Base-by-base conservation (phyloP, 2,329 filamentous ascomycete species). In the Trichophyton simii region DNA sequence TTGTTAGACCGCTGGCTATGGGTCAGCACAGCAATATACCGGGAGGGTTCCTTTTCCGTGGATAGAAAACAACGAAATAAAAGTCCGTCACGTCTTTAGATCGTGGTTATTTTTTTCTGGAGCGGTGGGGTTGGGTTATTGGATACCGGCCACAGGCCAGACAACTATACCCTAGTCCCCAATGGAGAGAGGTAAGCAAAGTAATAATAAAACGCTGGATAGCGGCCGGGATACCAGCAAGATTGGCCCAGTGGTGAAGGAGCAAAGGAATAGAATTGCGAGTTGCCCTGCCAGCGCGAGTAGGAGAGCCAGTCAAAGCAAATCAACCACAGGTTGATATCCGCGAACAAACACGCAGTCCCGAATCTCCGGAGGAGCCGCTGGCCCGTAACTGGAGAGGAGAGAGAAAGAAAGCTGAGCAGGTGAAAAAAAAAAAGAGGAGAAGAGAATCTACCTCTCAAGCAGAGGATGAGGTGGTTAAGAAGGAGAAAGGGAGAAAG, bases 291-390 rank as follows among this genome's bases (percentile, higher is more conserved):
- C 50, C 50, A 54, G 50, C 22, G 11, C 46, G n/a, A 50, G 46
- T 18, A 50, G 46, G 20, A 6, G 9, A 38, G 34, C 34, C 34
- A 52, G 46, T 22, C 18, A 28, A 31, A 34, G 25, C 50, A 31
- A 54, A 13, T 54, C 50, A 54, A 54, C 50, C 50, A 31, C 50
- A 31, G 50, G 50, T 34, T 36, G 50, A 36, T 55, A 55, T 55
- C 15, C 25, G 22, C 25, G 20, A 48, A 34, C 48, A 55, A 55
- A 28, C 28, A 55, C 50, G 18, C 25, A 36, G 28, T 38, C 50
- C 28, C 50, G 50, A 55, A 55, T 34, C 31, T 18, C 31, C 28
- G 13, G 50, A 38, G 11, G 34, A 55, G 50, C 50, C 50, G 28
- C 50, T 55, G 50, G 50, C 50, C 31, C 50, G 31, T n/a, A 44